Evolutionary conservation across 1,284 basidiomycete species (phyloP), one percentile per base, ranked within the genome.

Genomic region (Leucoagaricus sp.): DNA sequence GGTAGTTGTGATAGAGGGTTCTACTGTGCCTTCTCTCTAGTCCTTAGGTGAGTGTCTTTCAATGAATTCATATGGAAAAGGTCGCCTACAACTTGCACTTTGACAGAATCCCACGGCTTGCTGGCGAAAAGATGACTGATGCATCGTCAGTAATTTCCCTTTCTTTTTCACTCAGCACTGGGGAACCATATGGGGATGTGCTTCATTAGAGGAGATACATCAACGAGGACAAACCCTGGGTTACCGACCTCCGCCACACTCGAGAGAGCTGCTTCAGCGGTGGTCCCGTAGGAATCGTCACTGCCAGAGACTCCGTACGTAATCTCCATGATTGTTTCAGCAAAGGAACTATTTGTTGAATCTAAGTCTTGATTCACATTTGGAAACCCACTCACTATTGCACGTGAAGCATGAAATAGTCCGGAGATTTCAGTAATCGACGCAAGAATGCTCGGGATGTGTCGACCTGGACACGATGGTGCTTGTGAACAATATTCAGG

Each of bases 111-210:
- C 23, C 51, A 59, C 3, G 58, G 49, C 19, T 33, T 31, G 28
- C 25, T 21, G 4, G 33, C 26, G 19, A 52, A 26, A 19, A 41
- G 25, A 7, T 40, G 19, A 19, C 58, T 62, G 31, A 56, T n/a
- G 17, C 47, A 5, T 7, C 28, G 15, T 45, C 58, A 60, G 3
- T 49, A 21, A 7, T 52, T 42, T 1, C 63, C 65, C 47, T 62
- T 61, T 17, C 59, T 48, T 42, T 65, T 60, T 57, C 61, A 67
- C 5, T 55, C 61, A 13, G 65, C 63, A 19, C 63, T 61, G 3
- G 64, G 65, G 42, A 67, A 44, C 61, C 60, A 67, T 9, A 49
- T 58, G 2, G 65, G 64, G 23, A 67, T 54, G 44, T 65, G 58
- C 57, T 64, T 67, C 40, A 65, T 55, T 12, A 55, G 19, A 5